A percentile compares a stretch with the other conserved stretches of the same genome.
These are phyloP conservation scores for Uromyces viciae-fabae DNA, from an alignment of 1,284 basidiomycete genomes.

Conservation along the genomic window DNA sequence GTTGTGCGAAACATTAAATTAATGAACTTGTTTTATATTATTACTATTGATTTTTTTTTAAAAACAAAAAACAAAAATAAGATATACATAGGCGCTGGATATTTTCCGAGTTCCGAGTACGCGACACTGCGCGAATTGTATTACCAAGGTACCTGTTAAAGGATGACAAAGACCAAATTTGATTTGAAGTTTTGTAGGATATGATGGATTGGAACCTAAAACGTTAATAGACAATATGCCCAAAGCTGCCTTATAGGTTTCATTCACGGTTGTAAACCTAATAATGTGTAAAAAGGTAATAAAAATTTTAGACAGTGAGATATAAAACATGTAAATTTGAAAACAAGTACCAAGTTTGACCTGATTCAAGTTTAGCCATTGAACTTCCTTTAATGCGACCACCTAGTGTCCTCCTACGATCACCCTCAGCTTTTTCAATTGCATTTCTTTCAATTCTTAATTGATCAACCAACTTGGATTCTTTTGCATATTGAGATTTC, in stretches of 20 bases:
- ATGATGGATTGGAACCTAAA: not conserved
- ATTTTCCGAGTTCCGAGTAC: conserved; percentile 18
- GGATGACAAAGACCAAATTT: conserved; percentile 35
- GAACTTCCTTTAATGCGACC: conserved; percentile 24
- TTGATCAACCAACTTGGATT: conserved; percentile 34
- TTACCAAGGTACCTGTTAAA: conserved; percentile 14
- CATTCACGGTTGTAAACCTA: conserved; percentile 26
- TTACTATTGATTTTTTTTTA: not conserved
- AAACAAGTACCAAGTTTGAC: conserved; percentile 20
- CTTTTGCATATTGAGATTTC: conserved; percentile 24
- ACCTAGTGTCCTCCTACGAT: conserved; percentile 28
- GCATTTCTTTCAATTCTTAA: conserved; percentile 34
- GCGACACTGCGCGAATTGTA: conserved; percentile 19
- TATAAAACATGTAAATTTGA: not conserved
- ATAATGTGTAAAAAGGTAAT: not conserved
- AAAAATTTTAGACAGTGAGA: not conserved
- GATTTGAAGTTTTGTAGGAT: conserved; percentile 26
- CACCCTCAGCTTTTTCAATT: conserved; percentile 37
- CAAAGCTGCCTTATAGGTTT: conserved; percentile 12
- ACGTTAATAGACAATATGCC: conserved; percentile 30
- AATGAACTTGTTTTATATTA: no score
- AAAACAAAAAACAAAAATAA: not conserved
- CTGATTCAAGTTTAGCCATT: conserved; percentile 23
- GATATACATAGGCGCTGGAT: conserved; percentile 25
- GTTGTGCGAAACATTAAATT: no score